Evolutionary conservation across 2,329 filamentous ascomycete genomes (phyloP), one percentile per base, ranked within the genome.

Genomic region (Xylariaceae sp.): DNA sequence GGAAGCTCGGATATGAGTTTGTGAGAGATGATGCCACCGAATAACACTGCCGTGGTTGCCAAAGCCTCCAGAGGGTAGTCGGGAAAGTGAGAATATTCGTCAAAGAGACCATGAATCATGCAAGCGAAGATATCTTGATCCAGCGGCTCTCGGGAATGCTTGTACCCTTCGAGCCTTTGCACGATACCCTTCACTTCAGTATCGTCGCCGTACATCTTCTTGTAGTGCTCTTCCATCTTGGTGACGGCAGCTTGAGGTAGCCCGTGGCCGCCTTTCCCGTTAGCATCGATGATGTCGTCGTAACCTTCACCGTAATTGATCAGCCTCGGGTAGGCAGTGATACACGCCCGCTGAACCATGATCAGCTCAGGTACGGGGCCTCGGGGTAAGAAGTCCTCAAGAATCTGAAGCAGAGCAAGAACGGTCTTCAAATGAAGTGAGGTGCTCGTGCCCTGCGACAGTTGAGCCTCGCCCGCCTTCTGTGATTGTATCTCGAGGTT

Each of bases 71-170:
- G 69, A 0, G 93, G 93, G 57, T 98, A 98, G 52, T 93, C 89
- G 25, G 83, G 77, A 56, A 95, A 98, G 53, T 94, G 93, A 35
- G 82, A 82, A 57, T 95, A 98, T 63, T 98, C 92, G 50, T 98
- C 92, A 49, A 98, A 95, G 4, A 98, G 68, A 1, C 92, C 92
- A 52, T 95, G 89, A 22, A 98, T 94, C 88, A 98, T 98, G 63
- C 90, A 95, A 11, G 90, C 85, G 56, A 98, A 98, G 5, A 95
- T 75, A 55, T 98, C 92, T 56, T 96, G 92, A 40, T 95, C 87
- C 12, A 81, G 66, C 2, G 86, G 73, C 39, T 92, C 83, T 30
- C 78, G 77, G 1, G 93, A 96, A 36, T 79, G 79, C 57, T 98
- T 96, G 64, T 94, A 94, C 36, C 76, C 74, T 43, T 87, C 80